phyloP scores from a whole-genome alignment of 2,329 filamentous ascomycete genomes.

The Verticillium klebahnii region DNA sequence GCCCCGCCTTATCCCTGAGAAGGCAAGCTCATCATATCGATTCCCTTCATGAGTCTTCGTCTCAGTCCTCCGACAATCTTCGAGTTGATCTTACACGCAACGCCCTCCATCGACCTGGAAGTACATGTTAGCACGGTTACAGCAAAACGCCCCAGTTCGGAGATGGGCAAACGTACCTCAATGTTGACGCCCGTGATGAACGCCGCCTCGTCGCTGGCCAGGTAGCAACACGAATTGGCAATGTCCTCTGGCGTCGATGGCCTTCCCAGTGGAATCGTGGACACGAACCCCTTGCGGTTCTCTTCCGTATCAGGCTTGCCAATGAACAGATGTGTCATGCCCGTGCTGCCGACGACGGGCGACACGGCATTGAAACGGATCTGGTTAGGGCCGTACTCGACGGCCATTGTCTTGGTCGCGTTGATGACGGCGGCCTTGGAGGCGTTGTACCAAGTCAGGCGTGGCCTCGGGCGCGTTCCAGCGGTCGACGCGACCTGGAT shows the following conservation, averaged over 20 bases:
- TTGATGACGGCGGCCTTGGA: slow-evolving; percentile 63
- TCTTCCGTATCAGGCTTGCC: slow-evolving; percentile 60
- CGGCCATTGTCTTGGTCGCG: slow-evolving; percentile 53
- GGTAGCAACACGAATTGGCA: slow-evolving; percentile 64
- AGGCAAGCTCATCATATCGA: background rate
- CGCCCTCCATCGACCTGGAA: slow-evolving; percentile 21
- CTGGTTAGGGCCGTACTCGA: slow-evolving; percentile 67
- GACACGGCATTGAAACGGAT: slow-evolving; percentile 72
- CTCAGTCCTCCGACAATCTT: background rate
- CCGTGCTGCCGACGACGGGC: slow-evolving; percentile 63
- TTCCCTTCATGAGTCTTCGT: background rate
- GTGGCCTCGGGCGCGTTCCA: slow-evolving; percentile 52
- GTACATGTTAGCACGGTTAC: background rate
- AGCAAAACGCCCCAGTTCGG: background rate
- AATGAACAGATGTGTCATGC: slow-evolving; percentile 52
- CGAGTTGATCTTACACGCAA: slow-evolving; percentile 14
- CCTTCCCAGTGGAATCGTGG: slow-evolving; percentile 8
- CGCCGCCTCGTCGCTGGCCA: slow-evolving; percentile 65
- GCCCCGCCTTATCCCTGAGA: no score
- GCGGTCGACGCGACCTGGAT: slow-evolving; percentile 65
- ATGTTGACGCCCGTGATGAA: slow-evolving; percentile 72
- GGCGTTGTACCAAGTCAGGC: slow-evolving; percentile 67
- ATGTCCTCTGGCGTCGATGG: slow-evolving; percentile 56
- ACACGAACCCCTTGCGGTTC: slow-evolving; percentile 34
- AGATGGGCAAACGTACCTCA: slow-evolving; percentile 31